Conservation (phyloP, 2,329 filamentous ascomycete species). For the Aspergillus bombycis region DNA sequence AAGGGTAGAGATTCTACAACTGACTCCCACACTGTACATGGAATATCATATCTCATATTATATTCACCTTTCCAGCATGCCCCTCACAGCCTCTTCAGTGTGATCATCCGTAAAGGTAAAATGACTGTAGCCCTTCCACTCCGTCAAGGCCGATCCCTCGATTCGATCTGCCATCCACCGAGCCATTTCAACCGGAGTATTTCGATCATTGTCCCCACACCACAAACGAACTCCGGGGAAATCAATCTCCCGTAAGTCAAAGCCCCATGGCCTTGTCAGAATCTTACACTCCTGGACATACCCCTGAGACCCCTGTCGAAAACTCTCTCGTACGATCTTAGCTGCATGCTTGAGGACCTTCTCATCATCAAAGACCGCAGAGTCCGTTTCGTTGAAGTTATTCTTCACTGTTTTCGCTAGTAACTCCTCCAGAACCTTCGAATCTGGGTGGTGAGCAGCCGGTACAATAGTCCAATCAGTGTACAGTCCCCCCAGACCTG, state of each 20-base stretch:
- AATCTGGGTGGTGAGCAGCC: neutral
- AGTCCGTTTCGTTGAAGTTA: neutral
- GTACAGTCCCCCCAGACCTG: neutral
- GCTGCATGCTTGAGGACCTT: neutral
- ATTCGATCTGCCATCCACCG: neutral
- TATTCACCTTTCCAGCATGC: neutral
- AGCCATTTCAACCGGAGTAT: neutral
- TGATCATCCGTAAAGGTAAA: neutral
- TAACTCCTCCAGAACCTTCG: neutral
- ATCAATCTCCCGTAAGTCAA: neutral
- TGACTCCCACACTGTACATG: neutral
- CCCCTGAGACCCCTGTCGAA: neutral
- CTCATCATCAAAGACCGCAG: neutral
- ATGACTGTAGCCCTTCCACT: slow-evolving; percentile 3
- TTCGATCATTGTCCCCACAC: neutral
- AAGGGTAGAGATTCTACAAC: neutral
- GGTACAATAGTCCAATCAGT: neutral
- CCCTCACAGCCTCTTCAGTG: neutral
- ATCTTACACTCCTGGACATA: neutral
- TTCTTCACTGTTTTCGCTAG: neutral
- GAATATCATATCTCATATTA: neutral
- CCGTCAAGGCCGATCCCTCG: neutral
- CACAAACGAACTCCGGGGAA: neutral
- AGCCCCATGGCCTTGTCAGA: neutral
- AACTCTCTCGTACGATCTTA: neutral